These are phyloP conservation scores for Colletotrichum nymphaeae DNA, from an alignment of 2,329 filamentous ascomycete species.

Conservation along the genomic window DNA sequence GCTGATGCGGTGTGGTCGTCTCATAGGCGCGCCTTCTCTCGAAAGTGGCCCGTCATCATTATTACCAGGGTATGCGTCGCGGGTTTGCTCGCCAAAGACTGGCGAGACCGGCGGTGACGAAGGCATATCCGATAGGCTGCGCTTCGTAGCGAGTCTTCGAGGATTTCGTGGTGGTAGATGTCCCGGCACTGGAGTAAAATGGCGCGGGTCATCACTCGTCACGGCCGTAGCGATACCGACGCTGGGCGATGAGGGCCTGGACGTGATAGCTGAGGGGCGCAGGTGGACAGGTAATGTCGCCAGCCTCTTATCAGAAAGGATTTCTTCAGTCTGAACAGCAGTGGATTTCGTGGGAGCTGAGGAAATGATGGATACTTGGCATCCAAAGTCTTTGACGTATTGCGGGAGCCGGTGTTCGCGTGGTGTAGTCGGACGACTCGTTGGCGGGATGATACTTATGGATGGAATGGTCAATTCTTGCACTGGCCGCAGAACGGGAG, in stretches of 20 bases:
- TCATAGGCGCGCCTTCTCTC: constrained; percentile 67
- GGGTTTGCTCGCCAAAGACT: constrained; percentile 51
- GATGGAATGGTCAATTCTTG: constrained; percentile 74
- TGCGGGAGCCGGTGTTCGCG: constrained; percentile 80
- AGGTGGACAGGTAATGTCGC: constrained; percentile 81
- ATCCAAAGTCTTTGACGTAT: constrained; percentile 83
- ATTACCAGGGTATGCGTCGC: constrained; percentile 80
- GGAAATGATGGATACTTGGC: constrained; percentile 75
- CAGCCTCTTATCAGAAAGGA: constrained; percentile 82
- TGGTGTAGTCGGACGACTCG: constrained; percentile 84
- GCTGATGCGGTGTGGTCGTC: constrained; percentile 80
- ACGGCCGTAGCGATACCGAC: constrained; percentile 46
- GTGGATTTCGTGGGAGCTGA: constrained; percentile 64
- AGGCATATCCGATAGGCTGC: constrained; percentile 59
- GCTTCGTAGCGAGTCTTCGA: constrained; percentile 61
- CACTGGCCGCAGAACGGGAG: constrained; percentile 26
- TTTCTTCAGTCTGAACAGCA: constrained; percentile 87
- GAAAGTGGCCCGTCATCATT: constrained; percentile 83
- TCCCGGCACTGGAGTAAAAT: constrained; percentile 64
- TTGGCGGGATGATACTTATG: constrained; percentile 92
- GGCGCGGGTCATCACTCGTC: constrained; percentile 49
- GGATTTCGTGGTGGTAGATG: constrained; percentile 70
- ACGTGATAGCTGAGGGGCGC: constrained; percentile 80
- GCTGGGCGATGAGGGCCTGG: constrained; percentile 67
- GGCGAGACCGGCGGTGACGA: constrained; percentile 52